Percentiles rank a stretch among this genome's conserved stretches.
Conservation (phyloP, 805 yeast genomes). For the Kodamaea kaohsiungensis region DNA sequence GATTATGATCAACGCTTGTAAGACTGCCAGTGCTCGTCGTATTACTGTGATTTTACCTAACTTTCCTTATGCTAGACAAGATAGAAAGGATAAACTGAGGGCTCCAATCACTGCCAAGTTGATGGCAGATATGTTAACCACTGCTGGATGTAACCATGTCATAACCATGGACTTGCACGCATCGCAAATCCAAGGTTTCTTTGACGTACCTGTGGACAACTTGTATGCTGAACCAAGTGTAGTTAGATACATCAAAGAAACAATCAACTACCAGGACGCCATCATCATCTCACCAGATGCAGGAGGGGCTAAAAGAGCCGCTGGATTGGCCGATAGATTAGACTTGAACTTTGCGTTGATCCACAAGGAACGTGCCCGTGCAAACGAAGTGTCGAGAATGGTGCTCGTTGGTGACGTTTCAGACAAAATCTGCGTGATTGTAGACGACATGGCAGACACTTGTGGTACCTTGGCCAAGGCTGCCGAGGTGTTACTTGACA, state of each 20-base stretch:
- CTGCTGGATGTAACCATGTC: conserved; percentile 85
- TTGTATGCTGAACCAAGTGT: conserved; percentile 83
- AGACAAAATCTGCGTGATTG: conserved; percentile 71
- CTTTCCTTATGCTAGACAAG: conserved; percentile 89
- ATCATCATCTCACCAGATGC: conserved; percentile 86
- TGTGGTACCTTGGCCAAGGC: conserved; percentile 87
- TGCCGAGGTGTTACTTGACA: conserved; percentile 68
- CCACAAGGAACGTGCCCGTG: conserved; percentile 81
- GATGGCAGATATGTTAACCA: conserved; percentile 77
- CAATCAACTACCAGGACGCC: conserved; percentile 57
- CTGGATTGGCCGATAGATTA: conserved; percentile 75
- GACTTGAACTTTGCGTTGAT: conserved; percentile 82
- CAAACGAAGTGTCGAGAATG: conserved; percentile 83
- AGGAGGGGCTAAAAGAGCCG: conserved; percentile 91
- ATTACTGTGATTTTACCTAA: conserved; percentile 82
- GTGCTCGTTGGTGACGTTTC: conserved; percentile 83
- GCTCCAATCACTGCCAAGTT: conserved; percentile 86
- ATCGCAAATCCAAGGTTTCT: conserved; percentile 87
- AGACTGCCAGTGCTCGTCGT: conserved; percentile 79
- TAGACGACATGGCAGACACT: conserved; percentile 90
- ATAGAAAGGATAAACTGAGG: conserved; percentile 79
- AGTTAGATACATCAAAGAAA: conserved; percentile 69
- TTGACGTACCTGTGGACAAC: conserved; percentile 81
- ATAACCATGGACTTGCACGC: conserved; percentile 88
- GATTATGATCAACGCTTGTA: conserved; percentile 80